These are phyloP conservation scores for Colletotrichum sp. DNA, from an alignment of 2,329 filamentous ascomycete species.

Conservation along the genomic window DNA sequence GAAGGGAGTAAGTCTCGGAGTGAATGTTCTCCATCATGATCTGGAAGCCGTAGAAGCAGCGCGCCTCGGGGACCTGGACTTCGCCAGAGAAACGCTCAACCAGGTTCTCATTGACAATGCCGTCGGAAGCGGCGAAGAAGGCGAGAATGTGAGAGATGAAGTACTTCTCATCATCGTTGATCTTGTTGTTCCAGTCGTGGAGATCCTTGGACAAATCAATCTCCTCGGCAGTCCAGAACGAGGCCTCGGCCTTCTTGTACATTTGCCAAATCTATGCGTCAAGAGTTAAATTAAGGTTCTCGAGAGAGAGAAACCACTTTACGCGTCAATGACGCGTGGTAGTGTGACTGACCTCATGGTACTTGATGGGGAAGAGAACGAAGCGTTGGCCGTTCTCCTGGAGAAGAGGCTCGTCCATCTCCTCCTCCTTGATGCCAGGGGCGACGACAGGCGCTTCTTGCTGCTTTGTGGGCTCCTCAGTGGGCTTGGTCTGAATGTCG, in stretches of 20 bases:
- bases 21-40: constrained; percentile 99
- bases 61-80: constrained; percentile 96
- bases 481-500: constrained; percentile 65
- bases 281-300: constrained; percentile 41
- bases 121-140: constrained; percentile 98
- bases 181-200: constrained; percentile 98
- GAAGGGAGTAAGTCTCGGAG: constrained; percentile 98
- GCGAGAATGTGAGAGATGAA: constrained; percentile 98
- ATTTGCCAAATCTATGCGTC: constrained; percentile 92
- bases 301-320: constrained; percentile 53
- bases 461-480: constrained; percentile 51
- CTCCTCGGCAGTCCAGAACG: constrained; percentile 99
- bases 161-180: constrained; percentile 97
- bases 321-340: constrained; percentile 66
- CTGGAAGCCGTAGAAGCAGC: constrained; percentile 99
- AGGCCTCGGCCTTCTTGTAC: constrained; percentile 99
- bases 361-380: constrained; percentile 98
- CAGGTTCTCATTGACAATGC: constrained; percentile 99
- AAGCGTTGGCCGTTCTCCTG: constrained; percentile 96
- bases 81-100: constrained; percentile 97
- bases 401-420: constrained; percentile 87
- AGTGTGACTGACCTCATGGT: constrained; percentile 83
- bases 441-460: constrained; percentile 48
- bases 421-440: constrained; percentile 66
- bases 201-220: constrained; percentile 99